These are phyloP conservation scores for Pyrus betulifolia DNA, from an alignment of 306 rosid species.

Conservation along the genomic window DNA sequence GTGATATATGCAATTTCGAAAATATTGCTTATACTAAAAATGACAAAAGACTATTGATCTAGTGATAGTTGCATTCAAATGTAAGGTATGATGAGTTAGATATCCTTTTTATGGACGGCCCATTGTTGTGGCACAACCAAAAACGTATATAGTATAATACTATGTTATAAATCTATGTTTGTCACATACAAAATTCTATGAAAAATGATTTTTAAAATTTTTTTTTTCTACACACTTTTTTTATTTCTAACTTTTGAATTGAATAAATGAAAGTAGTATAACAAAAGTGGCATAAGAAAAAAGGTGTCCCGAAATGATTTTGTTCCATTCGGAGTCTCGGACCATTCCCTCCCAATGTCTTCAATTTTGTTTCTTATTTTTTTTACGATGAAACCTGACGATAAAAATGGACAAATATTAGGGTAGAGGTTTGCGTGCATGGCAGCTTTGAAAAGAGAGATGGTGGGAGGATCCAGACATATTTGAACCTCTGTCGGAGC, in stretches of 20 bases:
- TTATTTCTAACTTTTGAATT: too few species aligned
- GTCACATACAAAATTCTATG: too few species aligned
- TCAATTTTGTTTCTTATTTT: background rate
- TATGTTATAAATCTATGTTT: too few species aligned
- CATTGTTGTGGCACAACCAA: background rate
- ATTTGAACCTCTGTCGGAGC: constrained; percentile 17
- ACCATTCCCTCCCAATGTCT: background rate
- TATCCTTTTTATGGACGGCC: too few species aligned
- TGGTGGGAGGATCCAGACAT: constrained; percentile 32
- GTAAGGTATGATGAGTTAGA: background rate
- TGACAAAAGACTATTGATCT: background rate
- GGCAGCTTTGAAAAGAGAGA: constrained; percentile 18
- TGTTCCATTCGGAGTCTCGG: background rate
- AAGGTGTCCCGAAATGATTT: background rate
- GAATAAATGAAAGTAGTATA: too few species aligned
- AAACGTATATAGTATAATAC: too few species aligned
- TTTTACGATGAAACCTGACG: background rate
- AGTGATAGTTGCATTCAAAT: background rate
- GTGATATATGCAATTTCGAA: background rate
- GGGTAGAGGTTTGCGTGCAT: constrained; percentile 13
- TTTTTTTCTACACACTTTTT: too few species aligned
- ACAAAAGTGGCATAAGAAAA: background rate
- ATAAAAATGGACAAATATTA: background rate
- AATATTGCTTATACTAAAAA: background rate
- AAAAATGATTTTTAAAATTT: too few species aligned